A percentile compares a stretch with the other conserved stretches of the same genome.
These are phyloP conservation scores for Proliferodiscus dingleyae DNA, from an alignment of 2,329 filamentous ascomycete species.

Conservation along the genomic window DNA sequence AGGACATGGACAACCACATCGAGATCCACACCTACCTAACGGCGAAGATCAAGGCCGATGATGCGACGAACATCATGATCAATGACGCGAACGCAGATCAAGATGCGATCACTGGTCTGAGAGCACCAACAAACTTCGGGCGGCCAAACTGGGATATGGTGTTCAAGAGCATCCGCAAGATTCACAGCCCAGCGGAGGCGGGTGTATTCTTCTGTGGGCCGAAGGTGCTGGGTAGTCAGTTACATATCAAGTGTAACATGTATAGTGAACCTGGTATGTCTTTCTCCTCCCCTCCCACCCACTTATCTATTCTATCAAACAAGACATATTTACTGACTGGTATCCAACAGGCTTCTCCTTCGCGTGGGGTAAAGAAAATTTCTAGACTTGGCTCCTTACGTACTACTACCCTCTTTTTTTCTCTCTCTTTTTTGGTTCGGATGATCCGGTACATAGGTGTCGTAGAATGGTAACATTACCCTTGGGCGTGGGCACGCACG, in stretches of 20 bases:
- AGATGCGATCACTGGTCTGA: slow-evolving; percentile 77
- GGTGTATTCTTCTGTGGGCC: slow-evolving; percentile 85
- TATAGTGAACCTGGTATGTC: slow-evolving; percentile 76
- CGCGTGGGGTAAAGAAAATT: slow-evolving; percentile 47
- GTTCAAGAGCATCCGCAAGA: slow-evolving; percentile 75
- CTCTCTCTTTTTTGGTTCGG: not conserved
- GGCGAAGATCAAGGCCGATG: slow-evolving; percentile 79
- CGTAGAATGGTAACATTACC: not conserved
- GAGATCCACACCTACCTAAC: slow-evolving; percentile 89
- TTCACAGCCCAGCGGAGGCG: slow-evolving; percentile 67
- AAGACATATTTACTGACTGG: slow-evolving; percentile 1
- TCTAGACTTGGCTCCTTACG: slow-evolving; percentile 33
- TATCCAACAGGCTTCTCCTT: slow-evolving; percentile 26
- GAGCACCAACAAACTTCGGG: slow-evolving; percentile 80
- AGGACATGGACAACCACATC: slow-evolving; percentile 78
- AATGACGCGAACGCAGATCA: slow-evolving; percentile 81
- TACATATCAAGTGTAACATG: slow-evolving; percentile 84
- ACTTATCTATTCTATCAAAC: not conserved
- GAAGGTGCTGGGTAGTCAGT: slow-evolving; percentile 68
- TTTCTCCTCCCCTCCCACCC: slow-evolving; percentile 14
- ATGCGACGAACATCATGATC: slow-evolving; percentile 89
- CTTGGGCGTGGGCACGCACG: no score
- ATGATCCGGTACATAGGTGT: not conserved
- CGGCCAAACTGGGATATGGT: slow-evolving; percentile 89
- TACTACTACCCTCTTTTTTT: no score